Evolutionary conservation across 768 basidiomycete species (phyloP), one percentile per base, ranked within the genome.

Genomic region (Auricularia heimuer): DNA sequence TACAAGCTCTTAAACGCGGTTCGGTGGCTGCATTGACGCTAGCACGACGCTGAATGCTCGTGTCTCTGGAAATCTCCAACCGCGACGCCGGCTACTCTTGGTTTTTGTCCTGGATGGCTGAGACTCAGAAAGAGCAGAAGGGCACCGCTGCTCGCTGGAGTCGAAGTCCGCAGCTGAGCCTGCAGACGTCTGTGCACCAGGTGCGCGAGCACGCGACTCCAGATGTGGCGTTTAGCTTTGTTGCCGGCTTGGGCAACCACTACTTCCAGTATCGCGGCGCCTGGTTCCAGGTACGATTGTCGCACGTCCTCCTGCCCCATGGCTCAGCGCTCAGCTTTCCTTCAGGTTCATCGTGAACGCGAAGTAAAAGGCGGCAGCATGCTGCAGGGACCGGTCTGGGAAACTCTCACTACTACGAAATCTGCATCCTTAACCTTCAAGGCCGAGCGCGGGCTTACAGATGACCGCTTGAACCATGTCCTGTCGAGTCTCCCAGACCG

Each of bases 51-150:
- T 33, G 29, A 56, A 64, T 24, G 44, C 54, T 56, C 12, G 45
- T 35, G 44, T 88, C 93, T 11, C 83, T 98, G 63, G 97, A 99
- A 77, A 93, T 99, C 70, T 93, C 90, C 67, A 96, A 94, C 73
- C 94, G 93, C 72, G 97, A 99, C 75, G 88, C 84, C 44, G 81
- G 95, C 8, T 98, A 98, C 74, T 89, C 92, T 58, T 98, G 97
- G 94, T 95, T 98, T 75, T 84, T 99, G 54, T 80, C 88, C 62
- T 99, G 97, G 96, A 92, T 98, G 90, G 85, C 75, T 42, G 42
- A 34, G 44, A 35, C 24, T 62, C 62, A 33, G 24, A 10, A 62
- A 62, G 12, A 63, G 63, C 36, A 54, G 62, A 37, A 21, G 39
- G 67, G 47, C 71, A 70, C 63, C 67, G 70, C 66, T 70, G 14